phyloP scores from a whole-genome alignment of 495 filamentous ascomycete species.

The Hyaloscypha bicolor region DNA sequence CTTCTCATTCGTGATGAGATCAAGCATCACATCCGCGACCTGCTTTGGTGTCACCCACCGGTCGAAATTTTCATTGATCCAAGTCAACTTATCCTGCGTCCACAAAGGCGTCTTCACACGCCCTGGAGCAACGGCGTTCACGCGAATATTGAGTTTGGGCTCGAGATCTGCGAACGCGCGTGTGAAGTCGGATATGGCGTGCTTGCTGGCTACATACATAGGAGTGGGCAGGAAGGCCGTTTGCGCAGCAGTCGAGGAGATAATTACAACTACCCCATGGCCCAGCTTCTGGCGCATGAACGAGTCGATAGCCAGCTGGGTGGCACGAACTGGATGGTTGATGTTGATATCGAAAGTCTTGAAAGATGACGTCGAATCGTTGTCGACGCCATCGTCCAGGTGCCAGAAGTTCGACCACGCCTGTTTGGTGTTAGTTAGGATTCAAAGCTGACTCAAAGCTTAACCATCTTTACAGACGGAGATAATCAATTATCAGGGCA shows the following conservation, averaged over 20 bases:
- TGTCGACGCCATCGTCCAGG: constrained; percentile 42
- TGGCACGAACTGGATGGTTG: constrained; percentile 66
- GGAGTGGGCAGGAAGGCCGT: constrained; percentile 45
- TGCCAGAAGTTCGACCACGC: constrained; percentile 16
- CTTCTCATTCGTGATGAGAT: constrained; percentile 49
- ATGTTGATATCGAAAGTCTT: constrained; percentile 64
- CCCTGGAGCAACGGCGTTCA: constrained; percentile 66
- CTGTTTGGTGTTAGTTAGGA: constrained; percentile 36
- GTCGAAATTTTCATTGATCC: constrained; percentile 45
- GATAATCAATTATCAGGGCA: too few species aligned
- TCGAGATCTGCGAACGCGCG: constrained; percentile 59
- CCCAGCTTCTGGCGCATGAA: constrained; percentile 36
- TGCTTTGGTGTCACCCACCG: constrained; percentile 63
- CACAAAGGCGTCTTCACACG: constrained; percentile 67
- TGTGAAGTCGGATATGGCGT: constrained; percentile 55
- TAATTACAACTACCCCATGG: constrained; percentile 47
- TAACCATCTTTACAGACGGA: too few species aligned
- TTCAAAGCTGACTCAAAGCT: too few species aligned
- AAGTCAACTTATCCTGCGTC: constrained; percentile 65
- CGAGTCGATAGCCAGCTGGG: constrained; percentile 62
- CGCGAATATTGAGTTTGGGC: constrained; percentile 51
- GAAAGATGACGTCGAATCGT: constrained; percentile 56
- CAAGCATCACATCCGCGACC: constrained; percentile 64
- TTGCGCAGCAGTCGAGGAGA: constrained; percentile 64
- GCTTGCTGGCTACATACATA: constrained; percentile 62